Evolutionary conservation across 2,329 filamentous ascomycete genomes (phyloP).

Genomic region (Byssothecium circinans): DNA sequence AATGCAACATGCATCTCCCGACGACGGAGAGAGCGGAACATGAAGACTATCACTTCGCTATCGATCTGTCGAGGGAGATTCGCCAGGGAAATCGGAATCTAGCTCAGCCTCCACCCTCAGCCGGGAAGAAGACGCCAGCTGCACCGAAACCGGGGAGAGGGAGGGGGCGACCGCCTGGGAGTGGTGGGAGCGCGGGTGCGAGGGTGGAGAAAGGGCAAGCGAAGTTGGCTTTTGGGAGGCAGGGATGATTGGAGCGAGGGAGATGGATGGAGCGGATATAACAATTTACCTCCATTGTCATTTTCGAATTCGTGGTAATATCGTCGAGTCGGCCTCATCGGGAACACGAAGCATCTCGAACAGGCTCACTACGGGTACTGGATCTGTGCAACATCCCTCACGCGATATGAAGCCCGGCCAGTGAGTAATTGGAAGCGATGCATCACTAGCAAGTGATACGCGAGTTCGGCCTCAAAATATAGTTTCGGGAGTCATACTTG

Average conservation of each 20-base stretch:
- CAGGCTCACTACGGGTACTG: too few species aligned
- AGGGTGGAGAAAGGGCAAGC: conserved; percentile 49
- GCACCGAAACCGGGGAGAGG: conserved; percentile 27
- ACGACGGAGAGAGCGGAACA: conserved; percentile 70
- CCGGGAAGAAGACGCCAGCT: conserved; percentile 9
- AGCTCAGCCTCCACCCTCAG: conserved; percentile 1
- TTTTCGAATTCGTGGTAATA: too few species aligned
- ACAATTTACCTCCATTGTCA: too few species aligned
- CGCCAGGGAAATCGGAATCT: conserved; percentile 30
- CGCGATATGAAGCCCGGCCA: too few species aligned
- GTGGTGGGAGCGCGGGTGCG: conserved; percentile 22
- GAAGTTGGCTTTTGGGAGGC: conserved; percentile 47
- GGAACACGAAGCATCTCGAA: too few species aligned
- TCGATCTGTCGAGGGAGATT: conserved; percentile 71
- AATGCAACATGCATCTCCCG: conserved; percentile 66
- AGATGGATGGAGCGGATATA: too few species aligned
- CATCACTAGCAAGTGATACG: too few species aligned
- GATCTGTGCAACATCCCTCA: too few species aligned
- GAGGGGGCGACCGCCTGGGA: conserved; percentile 44
- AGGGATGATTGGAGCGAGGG: conserved; percentile 1
- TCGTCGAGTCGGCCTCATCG: too few species aligned
- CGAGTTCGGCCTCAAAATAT: too few species aligned
- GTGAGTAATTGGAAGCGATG: too few species aligned
- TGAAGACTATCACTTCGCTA: conserved; percentile 92
- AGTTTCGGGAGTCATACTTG: too few species aligned